Evolutionary conservation across 2,329 filamentous ascomycete species (phyloP), one percentile per base, ranked within the genome.

Genomic region (Fusarium albidum): DNA sequence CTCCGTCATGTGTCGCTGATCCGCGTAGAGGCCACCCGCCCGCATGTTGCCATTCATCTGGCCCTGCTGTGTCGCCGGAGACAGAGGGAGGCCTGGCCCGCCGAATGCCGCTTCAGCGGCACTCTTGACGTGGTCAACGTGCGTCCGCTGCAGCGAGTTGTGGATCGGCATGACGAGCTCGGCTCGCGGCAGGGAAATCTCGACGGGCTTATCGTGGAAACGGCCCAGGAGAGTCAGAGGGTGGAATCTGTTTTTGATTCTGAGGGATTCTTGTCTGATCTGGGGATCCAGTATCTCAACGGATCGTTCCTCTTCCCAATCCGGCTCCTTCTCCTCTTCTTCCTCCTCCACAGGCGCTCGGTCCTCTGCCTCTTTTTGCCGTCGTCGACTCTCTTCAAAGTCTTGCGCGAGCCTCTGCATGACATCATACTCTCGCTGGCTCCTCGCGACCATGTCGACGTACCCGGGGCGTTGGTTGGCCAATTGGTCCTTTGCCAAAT

Each of bases 101-200:
- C 93, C 94, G 69, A 96, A 94, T 1, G 85, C 80, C 35, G 80
- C 82, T 61, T 91, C 85, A 1, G 93, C 90, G 2, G 89, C 82
- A 50, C 88, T 82, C 28, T 81, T 80, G 27, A 98, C 78, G 69
- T 99, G 95, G 50, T 86, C 89, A 35, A 87, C 84, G 51, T 91
- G 84, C 47, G 86, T 84, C 49, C 87, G 79, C 12, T 80, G 79
- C 3, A 98, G 79, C 3, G 96, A 79, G 5, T 82, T 74, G 3
- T 84, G 80, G 14, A 96, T 86, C 0, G 92, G 92, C 4, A 82
- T 76, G 9, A 90, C 81, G 33, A 97, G 81, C 3, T 83, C 79
- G n/a, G 80, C 77, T 59, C 84, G 82, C 0, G 94, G 92, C 4
- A 96, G 75, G n/a, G 83, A 80, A 12, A 97, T 72, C 9, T 93